A percentile compares a stretch with the other conserved stretches of the same genome.
phyloP scores from a whole-genome alignment of 129 eudicot species.

The Chrysanthemum makinoi region DNA sequence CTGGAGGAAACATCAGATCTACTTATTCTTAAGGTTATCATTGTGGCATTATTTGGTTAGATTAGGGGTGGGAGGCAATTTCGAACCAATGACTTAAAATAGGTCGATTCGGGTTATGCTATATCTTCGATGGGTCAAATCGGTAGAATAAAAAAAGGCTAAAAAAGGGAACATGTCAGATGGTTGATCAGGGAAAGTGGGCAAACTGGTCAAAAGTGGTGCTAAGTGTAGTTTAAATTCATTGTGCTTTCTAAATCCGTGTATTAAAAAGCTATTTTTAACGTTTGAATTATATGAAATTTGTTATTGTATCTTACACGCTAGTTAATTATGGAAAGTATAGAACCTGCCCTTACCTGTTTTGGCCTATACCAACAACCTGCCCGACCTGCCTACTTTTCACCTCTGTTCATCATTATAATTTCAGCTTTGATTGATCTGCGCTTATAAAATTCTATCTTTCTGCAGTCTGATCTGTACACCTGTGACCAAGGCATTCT shows the following conservation, averaged over 20 bases:
- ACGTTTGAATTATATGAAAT: neutral
- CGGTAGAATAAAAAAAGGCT: neutral
- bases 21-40: constrained; percentile 63
- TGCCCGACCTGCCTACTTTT: neutral
- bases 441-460: neutral
- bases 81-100: constrained; percentile 3
- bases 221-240: neutral
- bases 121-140: neutral
- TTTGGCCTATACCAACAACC: neutral
- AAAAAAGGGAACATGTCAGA: neutral
- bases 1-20: constrained; percentile 67
- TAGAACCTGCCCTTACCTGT: neutral
- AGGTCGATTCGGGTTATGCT: neutral
- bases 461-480: constrained; percentile 90
- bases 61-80: neutral
- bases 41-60: neutral
- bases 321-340: neutral
- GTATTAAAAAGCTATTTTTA: neutral
- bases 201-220: neutral
- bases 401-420: neutral
- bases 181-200: neutral
- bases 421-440: neutral
- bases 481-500: constrained; percentile 68
- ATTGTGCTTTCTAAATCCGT: neutral
- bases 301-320: neutral